phyloP scores from a whole-genome alignment of 2,329 filamentous ascomycete genomes.

The Pseudocercospora crystallina region DNA sequence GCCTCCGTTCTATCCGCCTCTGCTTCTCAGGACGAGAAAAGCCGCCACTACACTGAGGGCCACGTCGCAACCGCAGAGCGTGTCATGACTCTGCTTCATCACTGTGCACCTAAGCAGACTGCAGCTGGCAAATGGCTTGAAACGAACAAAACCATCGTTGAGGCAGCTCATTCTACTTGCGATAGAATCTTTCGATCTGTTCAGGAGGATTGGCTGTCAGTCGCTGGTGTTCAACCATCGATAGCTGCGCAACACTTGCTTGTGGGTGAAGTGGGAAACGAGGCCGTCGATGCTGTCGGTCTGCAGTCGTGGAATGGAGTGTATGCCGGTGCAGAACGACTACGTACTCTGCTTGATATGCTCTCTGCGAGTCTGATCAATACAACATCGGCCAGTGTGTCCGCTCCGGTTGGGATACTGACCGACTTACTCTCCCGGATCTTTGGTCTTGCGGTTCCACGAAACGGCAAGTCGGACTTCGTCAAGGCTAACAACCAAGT shows the following conservation, averaged over 20 bases:
- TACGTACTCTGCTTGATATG: slow-evolving; percentile 65
- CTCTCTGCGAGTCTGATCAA: slow-evolving; percentile 63
- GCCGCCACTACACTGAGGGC: slow-evolving; percentile 19
- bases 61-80: slow-evolving; percentile 56
- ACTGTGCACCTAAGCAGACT: slow-evolving; percentile 77
- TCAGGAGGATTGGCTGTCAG: slow-evolving; percentile 77
- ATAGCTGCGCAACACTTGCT: slow-evolving; percentile 14
- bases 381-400: slow-evolving; percentile 64
- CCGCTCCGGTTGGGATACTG: slow-evolving; percentile 65
- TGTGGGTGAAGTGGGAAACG: slow-evolving; percentile 22
- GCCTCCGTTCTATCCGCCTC: slow-evolving; percentile 44
- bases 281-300: slow-evolving; percentile 38
- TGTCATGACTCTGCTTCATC: slow-evolving; percentile 70
- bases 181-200: slow-evolving; percentile 77
- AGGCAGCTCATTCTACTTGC: slow-evolving; percentile 67
- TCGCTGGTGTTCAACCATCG: slow-evolving; percentile 43
- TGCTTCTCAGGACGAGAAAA: background rate
- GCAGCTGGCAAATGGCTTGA: slow-evolving; percentile 76
- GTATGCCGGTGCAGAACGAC: slow-evolving; percentile 68
- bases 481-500: slow-evolving; percentile 71
- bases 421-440: slow-evolving; percentile 70
- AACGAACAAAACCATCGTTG: slow-evolving; percentile 61
- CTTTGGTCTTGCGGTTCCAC: slow-evolving; percentile 61
- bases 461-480: slow-evolving; percentile 42
- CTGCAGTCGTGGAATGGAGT: slow-evolving; percentile 74